A percentile compares a stretch with the other conserved stretches of the same genome.
Evolutionary conservation across 2,329 filamentous ascomycete species (phyloP).

Genomic region (Colletotrichum liaoningense): DNA sequence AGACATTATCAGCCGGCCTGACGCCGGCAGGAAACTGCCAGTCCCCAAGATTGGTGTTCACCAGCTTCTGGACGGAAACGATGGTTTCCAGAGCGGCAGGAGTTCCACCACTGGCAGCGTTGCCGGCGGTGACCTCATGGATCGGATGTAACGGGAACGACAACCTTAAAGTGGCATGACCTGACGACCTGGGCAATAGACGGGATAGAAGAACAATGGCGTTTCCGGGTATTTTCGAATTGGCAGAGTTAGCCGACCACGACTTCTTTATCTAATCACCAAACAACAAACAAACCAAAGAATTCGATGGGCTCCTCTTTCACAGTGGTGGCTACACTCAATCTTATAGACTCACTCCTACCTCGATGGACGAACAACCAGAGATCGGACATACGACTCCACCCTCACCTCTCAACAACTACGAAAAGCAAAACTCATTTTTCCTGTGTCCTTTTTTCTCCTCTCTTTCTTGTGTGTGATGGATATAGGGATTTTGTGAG

Average conservation of each 20-base stretch:
- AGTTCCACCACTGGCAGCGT: conserved; percentile 84
- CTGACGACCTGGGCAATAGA: conserved; percentile 54
- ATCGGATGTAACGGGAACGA: conserved; percentile 55
- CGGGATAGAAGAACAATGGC: conserved; percentile 51
- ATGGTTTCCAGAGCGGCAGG: conserved; percentile 77
- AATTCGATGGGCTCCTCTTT: conserved; percentile 15
- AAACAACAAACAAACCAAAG: conserved; percentile 11
- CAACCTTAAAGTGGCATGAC: conserved; percentile 44
- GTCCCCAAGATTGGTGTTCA: conserved; percentile 92
- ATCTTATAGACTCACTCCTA: conserved; percentile 27
- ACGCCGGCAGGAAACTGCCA: conserved; percentile 89
- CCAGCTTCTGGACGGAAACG: conserved; percentile 78
- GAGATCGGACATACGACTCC: conserved; percentile 29
- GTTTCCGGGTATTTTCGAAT: conserved; percentile 41
- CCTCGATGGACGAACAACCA: conserved; percentile 23
- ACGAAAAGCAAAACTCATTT: conserved; percentile 25
- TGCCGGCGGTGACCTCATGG: conserved; percentile 76
- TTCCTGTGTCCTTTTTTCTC: conserved; percentile 3
- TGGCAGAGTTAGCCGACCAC: conserved; percentile 20
- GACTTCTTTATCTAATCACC: conserved; percentile 31
- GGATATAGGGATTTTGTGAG: background rate
- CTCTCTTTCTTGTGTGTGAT: background rate
- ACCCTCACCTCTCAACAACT: conserved; percentile 13
- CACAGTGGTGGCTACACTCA: conserved; percentile 12
- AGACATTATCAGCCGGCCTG: conserved; percentile 91